Evolutionary conservation across 495 filamentous ascomycete genomes (phyloP), one percentile per base, ranked within the genome.

Genomic region (Penicillium psychrofluorescens): DNA sequence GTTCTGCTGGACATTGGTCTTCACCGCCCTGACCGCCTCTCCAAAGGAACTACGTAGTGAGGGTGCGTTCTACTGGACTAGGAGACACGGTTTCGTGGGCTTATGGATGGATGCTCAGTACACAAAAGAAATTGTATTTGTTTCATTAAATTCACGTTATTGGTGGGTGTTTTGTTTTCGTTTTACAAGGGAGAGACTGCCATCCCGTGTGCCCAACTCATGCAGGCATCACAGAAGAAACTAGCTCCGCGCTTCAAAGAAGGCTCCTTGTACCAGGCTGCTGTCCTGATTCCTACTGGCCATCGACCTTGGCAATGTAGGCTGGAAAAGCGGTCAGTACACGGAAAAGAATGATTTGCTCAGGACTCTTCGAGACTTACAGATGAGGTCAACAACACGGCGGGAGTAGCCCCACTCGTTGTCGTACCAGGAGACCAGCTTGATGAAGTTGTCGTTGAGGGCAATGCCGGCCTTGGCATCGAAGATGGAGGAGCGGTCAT

Each of bases 391-490:
- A 51, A 96, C 79, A 51, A 97, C 94, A 84, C 92, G 92, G 76
- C 89, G 90, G 69, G 86, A 94, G 85, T 98, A 98, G 58, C 91
- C 92, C 84, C 84, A 87, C 75, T 88, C 84, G 71, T 88, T 88
- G 80, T 96, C 91, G 76, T 98, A 98, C 92, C 92, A 98, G 59
- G 84, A 81, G 64, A 98, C 83, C 34, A 98, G 79, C 84, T 98
- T 98, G 79, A 97, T 83, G 75, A 98, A 98, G 80, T 97, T 86
- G 54, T 86, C 66, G 83, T 98, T 98, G 48, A 98, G 83, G 53
- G 90, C 84, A 70, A 98, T 97, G 81, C 92, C 92, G 40, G 92
- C 92, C 86, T 95, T 95, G 68, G 91, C 91, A 72, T 98, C 92
- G 73, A 98, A 96, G 81, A 98, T 92, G 71, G 89, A 95, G 50